Base-by-base conservation (phyloP, 2,329 filamentous ascomycete species). In the Colletotrichum nymphaeae region DNA sequence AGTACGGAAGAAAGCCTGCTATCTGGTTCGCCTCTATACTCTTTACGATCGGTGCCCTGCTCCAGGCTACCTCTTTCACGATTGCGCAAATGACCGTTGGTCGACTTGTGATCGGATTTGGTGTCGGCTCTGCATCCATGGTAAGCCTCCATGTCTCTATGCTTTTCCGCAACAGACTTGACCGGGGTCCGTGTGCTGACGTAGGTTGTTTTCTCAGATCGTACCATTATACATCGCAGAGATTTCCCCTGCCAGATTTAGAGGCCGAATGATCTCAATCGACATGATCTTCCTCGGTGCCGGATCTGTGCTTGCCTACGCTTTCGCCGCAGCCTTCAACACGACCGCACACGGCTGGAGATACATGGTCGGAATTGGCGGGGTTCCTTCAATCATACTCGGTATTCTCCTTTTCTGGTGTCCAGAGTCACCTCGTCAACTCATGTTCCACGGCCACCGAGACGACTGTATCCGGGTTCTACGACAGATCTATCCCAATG, bases 101-200 rank as follows among this genome's bases (percentile, higher is more conserved):
- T 3, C 68, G 76, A 24, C 53, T 76, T 19, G 67, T 77, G 5
- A 76, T 77, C 53, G 84, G 85, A 4, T 78, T 87, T 9, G 85
- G 85, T 46, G 83, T 85, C 32, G 82, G 83, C 1, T 81, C 79
- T 6, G 84, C 83, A 16, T 82, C 82, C 19, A 85, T 86, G 84
- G 78, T 83, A 32, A 67, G 81, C 57, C 80, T 11, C 26, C 1
- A 7, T 30, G 12, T 30, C 6, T 12, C 6, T 9, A 53, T 5
- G 19, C n/a, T 24, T 2, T 3, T 24, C 6, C 16, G 2, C 16
- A 42, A 19, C 16, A 42, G 16, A 42, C 37, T 42, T 19, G 16
- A 42, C 37, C 37, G 37, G 37, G 6, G 37, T 7, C 16, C 37
- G 6, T 42, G 6, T 7, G 37, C 37, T 42, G 5, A 42, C 37